Percentiles rank a stretch among this genome's conserved stretches.
Conservation (phyloP, 441 rosid genomes). For the Syzygium malaccense region DNA sequence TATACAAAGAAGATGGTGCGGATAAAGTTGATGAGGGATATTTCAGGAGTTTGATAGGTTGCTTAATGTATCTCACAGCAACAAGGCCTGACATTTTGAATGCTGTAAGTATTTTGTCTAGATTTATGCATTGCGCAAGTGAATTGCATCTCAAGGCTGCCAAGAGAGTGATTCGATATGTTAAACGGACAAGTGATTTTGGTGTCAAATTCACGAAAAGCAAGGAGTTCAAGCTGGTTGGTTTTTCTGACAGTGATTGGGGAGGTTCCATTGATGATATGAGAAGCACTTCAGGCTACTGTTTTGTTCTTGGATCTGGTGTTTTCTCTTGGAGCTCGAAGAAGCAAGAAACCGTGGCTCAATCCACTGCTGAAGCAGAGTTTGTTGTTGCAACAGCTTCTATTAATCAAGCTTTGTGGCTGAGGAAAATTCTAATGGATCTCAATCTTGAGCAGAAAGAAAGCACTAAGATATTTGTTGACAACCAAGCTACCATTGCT, state of each 20-base stretch:
- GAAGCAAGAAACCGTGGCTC: not conserved
- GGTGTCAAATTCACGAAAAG: not conserved
- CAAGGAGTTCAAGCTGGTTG: not conserved
- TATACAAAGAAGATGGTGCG: too few species aligned
- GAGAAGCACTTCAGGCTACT: not conserved
- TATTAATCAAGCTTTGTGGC: not conserved
- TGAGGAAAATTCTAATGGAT: not conserved
- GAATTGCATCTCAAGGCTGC: not conserved
- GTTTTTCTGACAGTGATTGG: not conserved
- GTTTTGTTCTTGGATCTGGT: not conserved
- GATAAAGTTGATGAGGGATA: too few species aligned
- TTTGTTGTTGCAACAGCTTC: not conserved
- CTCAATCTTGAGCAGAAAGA: not conserved
- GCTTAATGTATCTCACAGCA: too few species aligned
- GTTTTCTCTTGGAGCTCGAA: not conserved
- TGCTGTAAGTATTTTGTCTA: not conserved
- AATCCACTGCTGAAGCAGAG: not conserved
- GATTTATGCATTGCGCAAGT: not conserved
- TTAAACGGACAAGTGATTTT: not conserved
- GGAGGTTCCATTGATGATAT: not conserved
- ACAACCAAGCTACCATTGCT: not conserved
- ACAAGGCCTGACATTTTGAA: not conserved
- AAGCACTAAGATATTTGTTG: not conserved
- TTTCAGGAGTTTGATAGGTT: too few species aligned
- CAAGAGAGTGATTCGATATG: not conserved